These are phyloP conservation scores for Sarocladium strictum DNA, from an alignment of 2,329 filamentous ascomycete species.

Conservation along the genomic window DNA sequence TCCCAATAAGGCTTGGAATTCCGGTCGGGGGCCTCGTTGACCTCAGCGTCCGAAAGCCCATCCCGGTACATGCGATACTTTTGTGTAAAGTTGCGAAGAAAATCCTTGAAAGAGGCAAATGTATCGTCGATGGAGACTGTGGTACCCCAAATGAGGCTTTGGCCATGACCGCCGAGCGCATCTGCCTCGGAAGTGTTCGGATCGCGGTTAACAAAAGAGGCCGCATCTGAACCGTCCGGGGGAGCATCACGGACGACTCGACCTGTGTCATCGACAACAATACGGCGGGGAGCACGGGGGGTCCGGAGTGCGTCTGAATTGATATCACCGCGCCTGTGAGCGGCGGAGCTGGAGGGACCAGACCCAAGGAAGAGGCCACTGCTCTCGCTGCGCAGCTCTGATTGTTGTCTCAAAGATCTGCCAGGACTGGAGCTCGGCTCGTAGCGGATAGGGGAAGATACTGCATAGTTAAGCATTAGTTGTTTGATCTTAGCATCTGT, in stretches of 20 bases:
- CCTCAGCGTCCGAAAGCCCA: conserved; percentile 73
- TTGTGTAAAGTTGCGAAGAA: conserved; percentile 82
- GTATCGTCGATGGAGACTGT: conserved; percentile 92
- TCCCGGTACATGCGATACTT: conserved; percentile 93
- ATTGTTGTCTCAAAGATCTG: conserved; percentile 55
- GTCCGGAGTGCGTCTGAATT: conserved; percentile 68
- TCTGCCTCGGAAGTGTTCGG: conserved; percentile 91
- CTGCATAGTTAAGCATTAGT: conserved; percentile 37
- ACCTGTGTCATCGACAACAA: conserved; percentile 54
- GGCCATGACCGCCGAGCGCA: conserved; percentile 70
- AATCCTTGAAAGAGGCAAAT: conserved; percentile 82
- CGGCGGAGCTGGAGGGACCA: conserved; percentile 47
- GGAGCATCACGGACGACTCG: conserved; percentile 50
- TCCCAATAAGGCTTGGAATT: conserved; percentile 78
- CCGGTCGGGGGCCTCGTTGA: conserved; percentile 61
- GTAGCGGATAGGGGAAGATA: conserved; percentile 89
- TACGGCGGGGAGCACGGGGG: conserved; percentile 42
- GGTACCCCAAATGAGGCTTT: conserved; percentile 91
- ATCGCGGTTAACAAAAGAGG: conserved; percentile 58
- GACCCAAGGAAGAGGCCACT: conserved; percentile 77
- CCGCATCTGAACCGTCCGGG: conserved; percentile 48
- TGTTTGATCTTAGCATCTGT: neutral
- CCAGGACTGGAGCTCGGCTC: conserved; percentile 83
- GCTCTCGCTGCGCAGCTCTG: conserved; percentile 73
- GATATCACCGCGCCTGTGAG: conserved; percentile 70